Evolutionary conservation across 257 asterid species (phyloP).

Genomic region (Solanum chaucha): DNA sequence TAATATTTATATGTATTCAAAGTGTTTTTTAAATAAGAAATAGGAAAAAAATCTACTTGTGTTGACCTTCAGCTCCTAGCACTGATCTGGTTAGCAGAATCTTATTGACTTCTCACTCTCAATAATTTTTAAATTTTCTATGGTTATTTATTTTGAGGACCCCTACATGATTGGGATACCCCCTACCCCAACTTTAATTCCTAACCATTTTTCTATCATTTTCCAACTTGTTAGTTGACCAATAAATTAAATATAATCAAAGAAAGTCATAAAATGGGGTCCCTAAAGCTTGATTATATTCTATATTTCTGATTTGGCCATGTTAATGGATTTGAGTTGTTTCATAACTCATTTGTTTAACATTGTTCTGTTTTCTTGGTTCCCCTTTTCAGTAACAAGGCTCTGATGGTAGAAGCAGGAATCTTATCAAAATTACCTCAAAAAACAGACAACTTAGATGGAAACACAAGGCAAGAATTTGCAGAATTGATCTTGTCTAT

Average conservation of each 20-base stretch:
- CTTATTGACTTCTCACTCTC: slow-evolving; percentile 37
- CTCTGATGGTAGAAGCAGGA: slow-evolving; percentile 82
- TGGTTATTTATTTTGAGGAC: slow-evolving; percentile 6
- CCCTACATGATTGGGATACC: slow-evolving; percentile 1
- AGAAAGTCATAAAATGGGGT: background rate
- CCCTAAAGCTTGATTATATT: background rate
- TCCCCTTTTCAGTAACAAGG: slow-evolving; percentile 67
- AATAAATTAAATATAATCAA: background rate
- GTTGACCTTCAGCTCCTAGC: slow-evolving; percentile 27
- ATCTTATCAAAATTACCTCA: slow-evolving; percentile 49
- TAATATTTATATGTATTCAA: background rate
- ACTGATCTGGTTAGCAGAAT: slow-evolving; percentile 25
- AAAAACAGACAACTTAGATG: slow-evolving; percentile 24
- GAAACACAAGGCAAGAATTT: slow-evolving; percentile 33
- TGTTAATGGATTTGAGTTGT: background rate
- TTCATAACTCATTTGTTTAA: background rate
- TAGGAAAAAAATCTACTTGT: background rate
- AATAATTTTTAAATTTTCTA: slow-evolving; percentile 5
- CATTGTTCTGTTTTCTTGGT: background rate
- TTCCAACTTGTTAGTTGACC: slow-evolving; percentile 1
- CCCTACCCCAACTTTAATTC: slow-evolving; percentile 2
- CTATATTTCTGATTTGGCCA: background rate
- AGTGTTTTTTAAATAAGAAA: background rate
- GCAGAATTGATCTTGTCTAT: slow-evolving; percentile 50
- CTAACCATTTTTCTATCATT: background rate